Conservation (phyloP, 1,139 yeast genomes). For the Hyphopichia wangnamkhiaoensis region DNA sequence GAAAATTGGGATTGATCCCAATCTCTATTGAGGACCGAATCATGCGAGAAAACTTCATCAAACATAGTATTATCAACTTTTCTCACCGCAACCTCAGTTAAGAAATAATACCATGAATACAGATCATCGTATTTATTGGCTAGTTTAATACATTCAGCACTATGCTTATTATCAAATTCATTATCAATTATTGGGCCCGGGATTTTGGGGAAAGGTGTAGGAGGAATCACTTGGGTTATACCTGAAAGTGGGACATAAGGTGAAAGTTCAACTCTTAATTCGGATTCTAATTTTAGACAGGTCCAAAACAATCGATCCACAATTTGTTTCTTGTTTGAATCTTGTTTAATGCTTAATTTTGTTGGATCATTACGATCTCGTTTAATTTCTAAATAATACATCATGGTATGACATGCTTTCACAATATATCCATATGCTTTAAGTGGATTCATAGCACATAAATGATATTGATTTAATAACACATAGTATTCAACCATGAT, state of each 20-base stretch:
- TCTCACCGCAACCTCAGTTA: constrained; percentile 51
- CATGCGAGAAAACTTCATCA: constrained; percentile 36
- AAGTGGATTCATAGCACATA: constrained; percentile 39
- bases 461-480: constrained; percentile 36
- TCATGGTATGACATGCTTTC: constrained; percentile 36
- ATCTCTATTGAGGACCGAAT: constrained; percentile 10
- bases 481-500: constrained; percentile 29
- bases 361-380: constrained; percentile 10
- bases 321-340: constrained; percentile 15
- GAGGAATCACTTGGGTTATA: constrained; percentile 41
- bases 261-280: constrained; percentile 43
- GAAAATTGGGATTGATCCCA: constrained; percentile 34
- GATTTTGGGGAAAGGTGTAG: constrained; percentile 42
- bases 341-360: constrained; percentile 7
- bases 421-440: constrained; percentile 36
- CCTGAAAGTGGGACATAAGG: constrained; percentile 47
- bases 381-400: constrained; percentile 28
- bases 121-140: constrained; percentile 38
- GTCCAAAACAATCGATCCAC: constrained; percentile 48
- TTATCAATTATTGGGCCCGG: constrained; percentile 30
- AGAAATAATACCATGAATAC: constrained; percentile 48
- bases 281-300: constrained; percentile 49
- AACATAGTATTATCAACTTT: constrained; percentile 47
- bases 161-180: constrained; percentile 18
- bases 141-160: constrained; percentile 27